Evolutionary conservation across 192 early-diverging fungal genomes (phyloP), one percentile per base, ranked within the genome.

Genomic region (Cladochytrium replicatum): DNA sequence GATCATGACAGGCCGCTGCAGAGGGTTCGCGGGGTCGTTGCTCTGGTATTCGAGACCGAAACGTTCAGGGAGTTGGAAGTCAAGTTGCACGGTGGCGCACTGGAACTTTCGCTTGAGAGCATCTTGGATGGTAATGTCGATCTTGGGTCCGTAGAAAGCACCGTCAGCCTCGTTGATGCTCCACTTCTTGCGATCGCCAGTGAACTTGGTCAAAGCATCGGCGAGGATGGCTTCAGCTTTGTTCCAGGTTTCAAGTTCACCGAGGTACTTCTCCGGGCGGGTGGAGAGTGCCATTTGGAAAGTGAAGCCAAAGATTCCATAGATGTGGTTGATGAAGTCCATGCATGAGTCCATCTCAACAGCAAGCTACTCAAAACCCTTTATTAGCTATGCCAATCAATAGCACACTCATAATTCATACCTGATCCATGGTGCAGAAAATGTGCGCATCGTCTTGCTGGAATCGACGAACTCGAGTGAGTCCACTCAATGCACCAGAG

Each of bases 71-170:
- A 99, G 77, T 64, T 97, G 91, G 85, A 94, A 99, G 69, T 97
- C 93, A 29, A 99, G 79, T 66, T 97, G 93, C 52, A 97, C 85
- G 17, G 95, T 99, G 29, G 95, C 95, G 63, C 95, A 99, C 69
- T 97, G 95, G 61, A 85, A 84, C 30, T 74, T 78, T 31, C 95
- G 87, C 55, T 81, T 74, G 45, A 98, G 77, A 8, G 93, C 93
- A 66, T 98, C 95, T 8, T 82, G 72, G 60, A 98, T 87, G 29
- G 81, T 82, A 65, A 99, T 97, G 70, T 99, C 95, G 60, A 99
- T 88, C 84, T 99, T 99, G 63, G 95, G 95, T n/a, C 95, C 95
- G 65, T 99, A 99, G 80, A 99, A 99, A 19, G 95, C 95, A 32
- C 95, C 95, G 69, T 99, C 95, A 50, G 89, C 89, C 6, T 82